Percentiles rank a stretch among this genome's conserved stretches.
phyloP scores from a whole-genome alignment of 1,284 basidiomycete species.

The Papiliotrema laurentii region DNA sequence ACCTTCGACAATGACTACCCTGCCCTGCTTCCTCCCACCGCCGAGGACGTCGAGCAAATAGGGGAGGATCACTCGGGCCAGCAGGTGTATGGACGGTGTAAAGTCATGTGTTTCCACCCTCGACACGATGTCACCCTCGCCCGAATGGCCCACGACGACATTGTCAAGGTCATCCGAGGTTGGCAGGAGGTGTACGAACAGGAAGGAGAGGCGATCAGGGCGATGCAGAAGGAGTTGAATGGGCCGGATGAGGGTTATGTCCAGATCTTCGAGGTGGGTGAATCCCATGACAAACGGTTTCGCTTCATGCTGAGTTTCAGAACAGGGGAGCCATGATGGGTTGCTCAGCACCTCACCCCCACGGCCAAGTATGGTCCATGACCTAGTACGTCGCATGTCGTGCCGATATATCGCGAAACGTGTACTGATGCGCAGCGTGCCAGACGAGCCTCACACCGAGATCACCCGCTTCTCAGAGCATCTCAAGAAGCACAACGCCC shows the following conservation, averaged over 20 bases:
- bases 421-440: background rate
- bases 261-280: conserved; percentile 77
- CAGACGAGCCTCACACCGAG: conserved; percentile 2
- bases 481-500: conserved; percentile 43
- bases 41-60: too few species aligned
- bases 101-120: conserved; percentile 86
- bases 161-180: conserved; percentile 65
- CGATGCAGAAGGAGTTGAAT: conserved; percentile 5
- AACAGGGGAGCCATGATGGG: conserved; percentile 97
- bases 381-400: conserved; percentile 49
- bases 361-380: conserved; percentile 86
- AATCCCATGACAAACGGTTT: too few species aligned
- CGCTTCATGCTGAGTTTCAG: conserved; percentile 47
- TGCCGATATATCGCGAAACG: background rate
- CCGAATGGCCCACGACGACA: conserved; percentile 60
- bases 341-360: conserved; percentile 92
- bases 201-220: conserved; percentile 53
- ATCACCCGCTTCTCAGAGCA: conserved; percentile 52
- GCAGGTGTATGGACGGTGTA: conserved; percentile 77
- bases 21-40: conserved; percentile 59
- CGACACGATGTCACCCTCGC: conserved; percentile 87
- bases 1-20: conserved; percentile 82
- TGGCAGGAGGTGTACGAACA: conserved; percentile 68
- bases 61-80: conserved; percentile 41
- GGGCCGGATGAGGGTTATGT: conserved; percentile 62